phyloP scores from a whole-genome alignment of 2,329 filamentous ascomycete species.

The Exophiala dermatitidis region DNA sequence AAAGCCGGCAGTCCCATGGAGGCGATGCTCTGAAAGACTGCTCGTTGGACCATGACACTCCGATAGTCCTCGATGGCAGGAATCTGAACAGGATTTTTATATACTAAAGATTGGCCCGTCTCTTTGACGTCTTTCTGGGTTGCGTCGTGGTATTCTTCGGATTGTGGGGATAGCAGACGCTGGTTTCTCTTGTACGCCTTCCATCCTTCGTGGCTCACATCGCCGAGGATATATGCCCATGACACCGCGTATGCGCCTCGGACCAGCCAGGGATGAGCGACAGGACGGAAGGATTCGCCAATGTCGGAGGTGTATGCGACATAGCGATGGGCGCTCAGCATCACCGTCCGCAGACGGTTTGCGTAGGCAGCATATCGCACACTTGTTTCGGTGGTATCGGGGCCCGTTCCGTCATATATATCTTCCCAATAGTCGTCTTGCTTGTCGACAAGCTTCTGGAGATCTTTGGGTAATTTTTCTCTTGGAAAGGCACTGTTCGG shows the following conservation, averaged over 20 bases:
- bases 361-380: conserved; percentile 92
- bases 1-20: conserved; percentile 92
- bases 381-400: conserved; percentile 75
- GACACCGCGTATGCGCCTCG: conserved; percentile 80
- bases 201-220: conserved; percentile 89
- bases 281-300: conserved; percentile 88
- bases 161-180: conserved; percentile 60
- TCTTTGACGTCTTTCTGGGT: conserved; percentile 45
- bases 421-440: conserved; percentile 72
- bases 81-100: conserved; percentile 42
- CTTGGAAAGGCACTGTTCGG: conserved; percentile 33
- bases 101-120: conserved; percentile 40
- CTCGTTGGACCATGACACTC: conserved; percentile 83
- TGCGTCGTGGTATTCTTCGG: conserved; percentile 35
- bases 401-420: conserved; percentile 61
- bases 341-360: conserved; percentile 73
- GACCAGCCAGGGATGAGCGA: conserved; percentile 79
- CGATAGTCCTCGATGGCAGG: conserved; percentile 81
- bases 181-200: conserved; percentile 89
- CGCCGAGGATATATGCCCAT: conserved; percentile 86
- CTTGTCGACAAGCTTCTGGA: conserved; percentile 51
- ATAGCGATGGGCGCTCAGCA: conserved; percentile 86
- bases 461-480: conserved; percentile 46
- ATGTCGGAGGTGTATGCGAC: conserved; percentile 96
- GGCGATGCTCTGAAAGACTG: conserved; percentile 81